phyloP scores from a whole-genome alignment of 208 protist genomes.

The Leishmania mexicana region DNA sequence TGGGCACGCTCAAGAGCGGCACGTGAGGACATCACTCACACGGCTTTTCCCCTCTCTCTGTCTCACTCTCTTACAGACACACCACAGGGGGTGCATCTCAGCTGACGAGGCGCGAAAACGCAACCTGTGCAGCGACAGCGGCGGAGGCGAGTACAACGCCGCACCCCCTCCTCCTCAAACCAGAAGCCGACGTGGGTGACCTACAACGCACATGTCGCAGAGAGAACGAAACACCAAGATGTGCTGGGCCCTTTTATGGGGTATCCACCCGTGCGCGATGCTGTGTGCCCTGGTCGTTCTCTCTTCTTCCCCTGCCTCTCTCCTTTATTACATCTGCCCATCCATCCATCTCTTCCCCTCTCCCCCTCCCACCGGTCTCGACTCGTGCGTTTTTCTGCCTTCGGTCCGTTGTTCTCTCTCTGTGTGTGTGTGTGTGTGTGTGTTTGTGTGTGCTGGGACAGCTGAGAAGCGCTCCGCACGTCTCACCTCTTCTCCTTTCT shows the following conservation, averaged over 20 bases:
- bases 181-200: neutral
- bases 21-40: neutral
- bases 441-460: neutral
- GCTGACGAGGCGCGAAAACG: neutral
- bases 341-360: neutral
- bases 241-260: neutral
- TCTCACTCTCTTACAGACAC: neutral
- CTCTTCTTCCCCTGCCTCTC: neutral
- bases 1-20: neutral
- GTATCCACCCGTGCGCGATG: neutral
- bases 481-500: constrained; percentile 1
- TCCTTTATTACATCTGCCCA: no score
- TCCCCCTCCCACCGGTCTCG: neutral
- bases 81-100: neutral
- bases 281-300: neutral
- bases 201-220: neutral
- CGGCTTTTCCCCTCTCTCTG: neutral
- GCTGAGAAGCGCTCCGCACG: constrained; percentile 10
- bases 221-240: neutral
- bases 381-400: neutral
- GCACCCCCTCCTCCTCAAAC: neutral
- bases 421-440: neutral
- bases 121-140: neutral
- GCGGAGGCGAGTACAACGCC: neutral
- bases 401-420: no score